Percentiles rank a stretch among this genome's conserved stretches.
phyloP scores from a whole-genome alignment of 495 filamentous ascomycete species.

The Darksidea phi region DNA sequence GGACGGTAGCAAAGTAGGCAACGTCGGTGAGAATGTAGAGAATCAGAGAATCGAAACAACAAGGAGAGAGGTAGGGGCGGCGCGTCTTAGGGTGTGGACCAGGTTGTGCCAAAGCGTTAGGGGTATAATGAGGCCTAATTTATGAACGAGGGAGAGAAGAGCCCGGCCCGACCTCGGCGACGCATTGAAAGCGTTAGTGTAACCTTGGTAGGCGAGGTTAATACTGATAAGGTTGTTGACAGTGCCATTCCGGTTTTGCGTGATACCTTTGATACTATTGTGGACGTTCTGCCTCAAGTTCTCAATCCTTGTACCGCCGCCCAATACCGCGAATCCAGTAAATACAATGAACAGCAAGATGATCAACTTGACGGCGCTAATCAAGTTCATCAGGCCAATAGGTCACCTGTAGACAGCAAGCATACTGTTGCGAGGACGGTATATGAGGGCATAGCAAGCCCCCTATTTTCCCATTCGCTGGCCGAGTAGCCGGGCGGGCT shows the following conservation, averaged over 20 bases:
- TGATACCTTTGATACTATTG: constrained; percentile 13
- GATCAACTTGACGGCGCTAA: constrained; percentile 14
- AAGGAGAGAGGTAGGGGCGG: constrained; percentile 10
- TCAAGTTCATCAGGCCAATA: constrained; percentile 12
- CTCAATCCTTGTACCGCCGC: constrained; percentile 13
- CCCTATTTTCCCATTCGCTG: constrained; percentile 20
- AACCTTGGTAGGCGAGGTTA: constrained; percentile 18
- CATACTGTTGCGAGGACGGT: constrained; percentile 7
- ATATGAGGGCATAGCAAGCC: constrained; percentile 16
- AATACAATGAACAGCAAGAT: constrained; percentile 23
- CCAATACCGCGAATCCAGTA: constrained; percentile 21
- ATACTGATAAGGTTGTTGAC: constrained; percentile 20
- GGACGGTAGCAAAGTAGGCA: constrained; percentile 31
- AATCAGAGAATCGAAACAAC: constrained; percentile 20
- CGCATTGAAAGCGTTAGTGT: constrained; percentile 23
- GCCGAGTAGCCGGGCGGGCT: constrained; percentile 15
- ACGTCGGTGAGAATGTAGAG: constrained; percentile 26
- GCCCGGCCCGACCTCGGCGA: constrained; percentile 14
- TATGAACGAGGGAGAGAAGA: background rate
- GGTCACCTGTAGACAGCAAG: constrained; percentile 18
- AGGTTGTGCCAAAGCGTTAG: constrained; percentile 7
- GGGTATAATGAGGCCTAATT: background rate
- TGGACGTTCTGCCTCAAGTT: constrained; percentile 12
- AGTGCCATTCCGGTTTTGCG: constrained; percentile 19
- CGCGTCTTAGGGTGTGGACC: constrained; percentile 7